Conservation (phyloP, 495 filamentous ascomycete genomes). For the Podospora sp. region DNA sequence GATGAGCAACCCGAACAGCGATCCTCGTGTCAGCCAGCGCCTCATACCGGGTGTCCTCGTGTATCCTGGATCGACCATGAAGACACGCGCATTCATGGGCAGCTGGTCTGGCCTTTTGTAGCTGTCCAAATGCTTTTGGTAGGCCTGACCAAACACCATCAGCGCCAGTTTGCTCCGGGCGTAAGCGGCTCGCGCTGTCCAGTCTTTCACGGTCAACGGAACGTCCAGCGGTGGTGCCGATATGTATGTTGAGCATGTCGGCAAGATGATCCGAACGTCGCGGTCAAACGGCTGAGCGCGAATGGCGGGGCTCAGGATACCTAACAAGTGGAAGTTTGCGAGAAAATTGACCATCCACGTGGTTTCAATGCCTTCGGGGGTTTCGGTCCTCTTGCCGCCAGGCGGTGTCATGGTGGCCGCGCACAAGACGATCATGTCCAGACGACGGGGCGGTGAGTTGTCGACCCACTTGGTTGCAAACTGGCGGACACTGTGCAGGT, state of each 20-base stretch:
- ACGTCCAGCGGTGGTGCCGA: slow-evolving; percentile 61
- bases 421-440: slow-evolving; percentile 91
- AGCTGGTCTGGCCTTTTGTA: slow-evolving; percentile 81
- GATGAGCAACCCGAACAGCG: slow-evolving; percentile 74
- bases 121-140: slow-evolving; percentile 82
- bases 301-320: slow-evolving; percentile 84
- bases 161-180: slow-evolving; percentile 86
- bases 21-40: slow-evolving; percentile 81
- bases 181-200: slow-evolving; percentile 63
- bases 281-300: slow-evolving; percentile 89
- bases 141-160: slow-evolving; percentile 83
- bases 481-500: slow-evolving; percentile 80
- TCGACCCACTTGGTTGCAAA: slow-evolving; percentile 99
- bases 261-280: slow-evolving; percentile 85
- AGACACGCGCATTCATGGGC: slow-evolving; percentile 75
- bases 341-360: slow-evolving; percentile 96
- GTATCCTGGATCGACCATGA: slow-evolving; percentile 84
- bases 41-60: slow-evolving; percentile 83
- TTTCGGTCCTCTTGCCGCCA: slow-evolving; percentile 54
- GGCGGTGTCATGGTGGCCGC: slow-evolving; percentile 73
- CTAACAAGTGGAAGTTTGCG: slow-evolving; percentile 90
- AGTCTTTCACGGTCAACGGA: slow-evolving; percentile 49
- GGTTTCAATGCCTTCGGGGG: slow-evolving; percentile 78
- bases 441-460: slow-evolving; percentile 84
- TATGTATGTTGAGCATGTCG: slow-evolving; percentile 86